Base-by-base conservation (phyloP, 2,329 filamentous ascomycete genomes). In the Cladosporium sp. region DNA sequence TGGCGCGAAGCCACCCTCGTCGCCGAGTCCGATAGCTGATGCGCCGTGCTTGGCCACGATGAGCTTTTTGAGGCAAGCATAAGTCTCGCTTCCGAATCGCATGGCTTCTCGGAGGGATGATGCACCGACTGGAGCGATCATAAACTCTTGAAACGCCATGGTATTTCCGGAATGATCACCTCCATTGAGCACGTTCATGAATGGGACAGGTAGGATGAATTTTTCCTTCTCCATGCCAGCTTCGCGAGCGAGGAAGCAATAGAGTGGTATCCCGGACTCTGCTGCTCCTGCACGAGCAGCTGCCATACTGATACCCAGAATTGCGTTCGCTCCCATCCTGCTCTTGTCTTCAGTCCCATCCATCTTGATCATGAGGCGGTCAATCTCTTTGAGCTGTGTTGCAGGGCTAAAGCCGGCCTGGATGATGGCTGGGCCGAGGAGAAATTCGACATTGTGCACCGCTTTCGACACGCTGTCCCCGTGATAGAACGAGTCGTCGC, bases 171-270 rank as follows among this genome's bases (percentile, higher is more conserved):
- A 63, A 59, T 66, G 66, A 38, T 65, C 62, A 38, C 77, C 77
- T 69, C 90, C 90, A 78, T 95, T 95, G 67, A 95, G 84, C 74
- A 95, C 90, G 80, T 95, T 95, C 88, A 91, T 90, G 86, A 95
- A 95, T 70, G 90, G 90, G 67, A 94, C 90, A 63, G 90, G 90
- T 38, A 95, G 87, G 67, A 94, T 90, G 70, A 90, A 94, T 72
- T 90, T 89, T 85, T 93, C 92, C 86, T 93, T 92, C 76, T 89
- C 30, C 17, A 55, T 93, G 69, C 89, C 90, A 67, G 90, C 88
- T 66, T 94, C 86, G 76, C 93, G 88, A 72, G 90, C 92, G 72
- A 95, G 84, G 79, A 94, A 90, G 69, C 88, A 88, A 75, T 94
- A 95, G 69, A 95, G 87, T 73, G 90, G 90, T 65, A 95, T 85